A percentile compares a stretch with the other conserved stretches of the same genome.
phyloP scores from a whole-genome alignment of 1,284 basidiomycete species.

The Boletus albobrunnescens region DNA sequence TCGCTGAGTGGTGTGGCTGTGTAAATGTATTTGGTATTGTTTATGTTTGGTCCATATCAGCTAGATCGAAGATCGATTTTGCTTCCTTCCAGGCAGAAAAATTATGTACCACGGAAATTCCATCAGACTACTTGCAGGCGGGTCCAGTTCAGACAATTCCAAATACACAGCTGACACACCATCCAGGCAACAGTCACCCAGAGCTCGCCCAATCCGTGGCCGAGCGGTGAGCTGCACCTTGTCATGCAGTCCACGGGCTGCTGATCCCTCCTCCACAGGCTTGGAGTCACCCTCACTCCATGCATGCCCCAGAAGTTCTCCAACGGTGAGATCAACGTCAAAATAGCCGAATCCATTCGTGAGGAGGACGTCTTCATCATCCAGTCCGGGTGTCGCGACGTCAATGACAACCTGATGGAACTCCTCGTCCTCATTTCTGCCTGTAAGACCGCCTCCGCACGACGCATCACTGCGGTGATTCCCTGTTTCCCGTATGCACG shows the following conservation, averaged over 20 bases:
- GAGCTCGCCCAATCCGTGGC: conserved; percentile 93
- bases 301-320: conserved; percentile 95
- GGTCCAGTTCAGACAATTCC: conserved; percentile 30
- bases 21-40: conserved; percentile 28
- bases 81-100: conserved; percentile 15
- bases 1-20: conserved; percentile 28
- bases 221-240: conserved; percentile 79
- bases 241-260: conserved; percentile 43
- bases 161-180: conserved; percentile 16
- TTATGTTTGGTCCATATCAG: conserved; percentile 12
- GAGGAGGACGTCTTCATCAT: conserved; percentile 98
- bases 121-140: conserved; percentile 89
- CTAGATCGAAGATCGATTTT: conserved; percentile 3
- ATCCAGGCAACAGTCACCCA: conserved; percentile 92
- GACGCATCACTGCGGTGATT: conserved; percentile 96
- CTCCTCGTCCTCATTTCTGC: conserved; percentile 88
- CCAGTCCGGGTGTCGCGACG: conserved; percentile 77
- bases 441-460: conserved; percentile 95
- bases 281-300: conserved; percentile 86
- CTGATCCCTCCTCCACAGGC: conserved; percentile 50
- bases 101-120: conserved; percentile 87
- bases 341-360: conserved; percentile 90
- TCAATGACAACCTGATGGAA: conserved; percentile 87
- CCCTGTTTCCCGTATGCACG: conserved; percentile 97
- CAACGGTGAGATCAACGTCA: conserved; percentile 90